Evolutionary conservation across 2,329 filamentous ascomycete genomes (phyloP), one percentile per base, ranked within the genome.

Genomic region (Colletotrichum camelliae): DNA sequence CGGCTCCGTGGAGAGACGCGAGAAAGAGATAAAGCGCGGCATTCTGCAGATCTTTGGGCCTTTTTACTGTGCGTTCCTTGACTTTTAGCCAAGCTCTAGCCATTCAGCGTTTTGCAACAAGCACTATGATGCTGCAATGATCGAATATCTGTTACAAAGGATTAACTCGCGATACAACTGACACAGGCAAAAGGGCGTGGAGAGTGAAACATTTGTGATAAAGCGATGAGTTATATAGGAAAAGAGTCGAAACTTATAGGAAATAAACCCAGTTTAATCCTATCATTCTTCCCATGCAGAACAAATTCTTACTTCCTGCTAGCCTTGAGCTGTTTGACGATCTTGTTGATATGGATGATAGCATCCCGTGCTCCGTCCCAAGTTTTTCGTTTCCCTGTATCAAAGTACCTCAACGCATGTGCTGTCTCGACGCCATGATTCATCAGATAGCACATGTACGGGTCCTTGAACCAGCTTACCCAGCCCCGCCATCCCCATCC

Each of bases 401-500:
- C 84, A 73, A 88, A 88, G 15, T 84, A 81, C 5, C 86, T 80
- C 78, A 83, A 86, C 18, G 84, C 82, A 64, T 86, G 83, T 5
- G 85, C 83, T 6, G 85, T 86, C 78, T 86, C 83, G 5, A 87
- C 81, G 0, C 85, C 86, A 4, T 82, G 79, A 70, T 85, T 84
- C 78, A 87, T 81, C 43, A 87, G 48, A 13, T 83, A 81, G 18
- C 80, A 86, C 76, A 87, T 81, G 72, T 80, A 79, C 33, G 80
- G 81, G 55, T 87, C 83, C 57, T 77, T 77, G 61, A 83, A 79
- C 85, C 85, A 87, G 52, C 86, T 86, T 58, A 80, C 79, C 87
- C 87, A 88, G 0, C 85, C 86, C 18, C 81, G 80, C 80, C 77
- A 81, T 2, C 85, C 85, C 81, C 85, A 87, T 1, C 85, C 84